Evolutionary conservation across 495 filamentous ascomycete genomes (phyloP).

Genomic region (Penicillium crystallinum): DNA sequence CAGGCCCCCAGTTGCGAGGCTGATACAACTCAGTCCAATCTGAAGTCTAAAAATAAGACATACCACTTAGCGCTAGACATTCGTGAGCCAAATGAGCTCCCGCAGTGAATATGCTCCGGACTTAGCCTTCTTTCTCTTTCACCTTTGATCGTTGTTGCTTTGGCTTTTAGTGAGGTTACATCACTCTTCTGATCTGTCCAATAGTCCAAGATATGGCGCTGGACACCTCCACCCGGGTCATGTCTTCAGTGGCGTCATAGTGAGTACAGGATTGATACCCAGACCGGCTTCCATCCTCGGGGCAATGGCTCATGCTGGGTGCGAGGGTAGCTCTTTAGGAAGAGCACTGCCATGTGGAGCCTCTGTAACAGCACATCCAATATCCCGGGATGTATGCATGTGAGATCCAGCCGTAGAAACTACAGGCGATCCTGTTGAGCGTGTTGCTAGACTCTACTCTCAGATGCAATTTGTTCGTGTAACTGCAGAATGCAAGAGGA

Average conservation of each 20-base stretch:
- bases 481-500: neutral
- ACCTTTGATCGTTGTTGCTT: neutral
- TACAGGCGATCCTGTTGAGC: slow-evolving; percentile 4
- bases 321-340: neutral
- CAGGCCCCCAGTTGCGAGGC: neutral
- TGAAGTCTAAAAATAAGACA: slow-evolving; percentile 8
- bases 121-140: neutral
- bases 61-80: neutral
- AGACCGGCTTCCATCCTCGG: neutral
- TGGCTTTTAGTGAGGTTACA: neutral
- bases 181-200: neutral
- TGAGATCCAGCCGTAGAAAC: slow-evolving; percentile 4
- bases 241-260: neutral
- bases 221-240: neutral
- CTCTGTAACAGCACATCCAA: neutral
- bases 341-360: neutral
- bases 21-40: neutral
- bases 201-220: neutral
- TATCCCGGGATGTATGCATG: slow-evolving; percentile 1
- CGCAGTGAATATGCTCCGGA: slow-evolving; percentile 5
- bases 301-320: neutral
- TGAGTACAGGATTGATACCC: neutral
- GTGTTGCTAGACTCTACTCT: neutral
- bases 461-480: neutral
- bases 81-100: neutral